A percentile compares a stretch with the other conserved stretches of the same genome.
Evolutionary conservation across 768 basidiomycete genomes (phyloP).

Genomic region (Kwoniella shandongensis): DNA sequence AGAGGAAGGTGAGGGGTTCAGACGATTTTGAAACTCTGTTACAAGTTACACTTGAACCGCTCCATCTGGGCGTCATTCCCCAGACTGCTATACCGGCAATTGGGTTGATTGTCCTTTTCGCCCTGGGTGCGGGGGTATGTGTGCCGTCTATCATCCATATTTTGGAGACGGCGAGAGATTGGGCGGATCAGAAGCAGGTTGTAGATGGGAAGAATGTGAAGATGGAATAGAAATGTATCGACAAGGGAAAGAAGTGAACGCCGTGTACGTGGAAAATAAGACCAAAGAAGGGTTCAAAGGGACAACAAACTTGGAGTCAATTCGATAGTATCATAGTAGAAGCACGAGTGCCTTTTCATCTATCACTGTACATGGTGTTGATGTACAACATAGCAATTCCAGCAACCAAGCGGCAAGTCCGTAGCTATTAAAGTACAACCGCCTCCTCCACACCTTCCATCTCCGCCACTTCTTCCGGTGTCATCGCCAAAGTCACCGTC

Average conservation of each 20-base stretch:
- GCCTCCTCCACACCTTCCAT: constrained; percentile 38
- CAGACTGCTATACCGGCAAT: constrained; percentile 31
- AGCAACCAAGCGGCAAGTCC: no score
- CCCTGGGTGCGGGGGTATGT: constrained; percentile 5
- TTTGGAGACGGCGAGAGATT: constrained; percentile 4
- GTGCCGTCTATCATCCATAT: constrained; percentile 24
- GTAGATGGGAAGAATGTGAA: neutral
- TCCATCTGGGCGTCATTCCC: constrained; percentile 32
- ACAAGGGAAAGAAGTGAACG: no score
- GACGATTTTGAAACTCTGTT: constrained; percentile 9
- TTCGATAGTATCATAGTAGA: no score
- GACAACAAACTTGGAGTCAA: no score
- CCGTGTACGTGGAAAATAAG: no score
- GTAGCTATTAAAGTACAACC: constrained; percentile 25
- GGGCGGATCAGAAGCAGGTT: neutral
- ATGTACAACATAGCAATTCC: no score
- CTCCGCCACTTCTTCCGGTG: constrained; percentile 32
- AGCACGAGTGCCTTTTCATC: no score
- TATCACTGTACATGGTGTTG: no score
- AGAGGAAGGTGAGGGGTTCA: no score
- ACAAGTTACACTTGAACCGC: constrained; percentile 28
- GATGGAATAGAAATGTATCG: neutral
- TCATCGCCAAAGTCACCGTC: constrained; percentile 1
- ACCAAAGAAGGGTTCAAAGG: no score
- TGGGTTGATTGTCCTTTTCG: constrained; percentile 15